Base-by-base conservation (phyloP, 2,329 filamentous ascomycete genomes). In the Epichloe coenophiala region DNA sequence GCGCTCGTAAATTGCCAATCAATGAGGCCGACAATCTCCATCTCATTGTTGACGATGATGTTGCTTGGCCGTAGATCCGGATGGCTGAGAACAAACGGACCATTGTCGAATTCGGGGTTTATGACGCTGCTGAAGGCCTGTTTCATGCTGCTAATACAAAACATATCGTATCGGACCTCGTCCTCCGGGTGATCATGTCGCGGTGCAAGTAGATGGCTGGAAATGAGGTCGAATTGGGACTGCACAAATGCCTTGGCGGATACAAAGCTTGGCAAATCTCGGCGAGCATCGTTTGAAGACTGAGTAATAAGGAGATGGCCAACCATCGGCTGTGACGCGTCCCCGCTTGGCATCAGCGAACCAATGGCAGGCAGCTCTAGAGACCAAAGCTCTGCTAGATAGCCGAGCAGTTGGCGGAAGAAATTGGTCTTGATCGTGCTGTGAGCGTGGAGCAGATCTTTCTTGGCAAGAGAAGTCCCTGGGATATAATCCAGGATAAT, bases 161-260 rank as follows among this genome's bases (percentile, higher is more conserved):
- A 49, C 41, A 49, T 40, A 13, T 49, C 48, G 17, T 49, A 49
- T 23, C 33, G 40, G 44, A 49, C 48, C 48, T 49, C 48, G 38
- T 41, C 46, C 13, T 42, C 19, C 36, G 9, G 31, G 48, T 42
- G 44, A 53, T 56, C 52, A 50, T 54, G 44, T 53, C 49, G 49
- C 46, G 54, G 50, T 46, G 47, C 47, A 33, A 48, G 47, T 19
- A 42, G 47, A 33, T 49, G 44, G 40, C 42, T 45, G 31, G 48
- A 49, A 38, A 49, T 39, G 12, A 49, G 48, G 40, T 49, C 13
- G 41, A 49, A 44, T 17, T 49, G 41, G 31, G 48, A 44, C n/a
- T 49, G 33, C 31, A 49, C 5, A 31, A 44, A 49, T 45, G 48
- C 41, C 31, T 49, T 45, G 40, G 48, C 40, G 11, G 48, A 49